Evolutionary conservation across 768 basidiomycete species (phyloP).

Genomic region (Tephrocybe rancida): DNA sequence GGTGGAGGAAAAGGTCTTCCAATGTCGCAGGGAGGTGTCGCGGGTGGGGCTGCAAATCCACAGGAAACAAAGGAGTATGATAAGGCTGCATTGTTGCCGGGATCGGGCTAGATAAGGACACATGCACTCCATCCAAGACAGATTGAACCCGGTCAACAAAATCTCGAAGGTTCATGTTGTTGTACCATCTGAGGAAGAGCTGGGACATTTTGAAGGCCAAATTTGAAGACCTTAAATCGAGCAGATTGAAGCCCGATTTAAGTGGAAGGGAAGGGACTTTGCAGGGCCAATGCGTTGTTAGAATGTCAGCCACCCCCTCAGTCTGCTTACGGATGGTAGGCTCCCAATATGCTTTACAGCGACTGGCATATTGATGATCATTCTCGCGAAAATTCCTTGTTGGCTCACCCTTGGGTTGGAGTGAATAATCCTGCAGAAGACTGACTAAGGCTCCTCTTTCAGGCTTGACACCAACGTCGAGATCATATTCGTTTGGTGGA

Average conservation of each 20-base stretch:
- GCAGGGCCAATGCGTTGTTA: slow-evolving; percentile 24
- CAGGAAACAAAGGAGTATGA: background rate
- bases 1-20: background rate
- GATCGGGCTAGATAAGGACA: background rate
- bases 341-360: slow-evolving; percentile 4
- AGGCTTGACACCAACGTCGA: slow-evolving; percentile 22
- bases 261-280: background rate
- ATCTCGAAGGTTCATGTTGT: slow-evolving; percentile 15
- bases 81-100: background rate
- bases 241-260: background rate
- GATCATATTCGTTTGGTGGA: slow-evolving; percentile 15
- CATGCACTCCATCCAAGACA: slow-evolving; percentile 1
- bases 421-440: background rate
- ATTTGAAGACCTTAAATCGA: background rate
- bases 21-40: background rate
- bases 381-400: slow-evolving; percentile 1
- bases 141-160: slow-evolving; percentile 17
- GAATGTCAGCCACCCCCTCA: slow-evolving; percentile 4
- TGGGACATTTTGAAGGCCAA: background rate
- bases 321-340: background rate
- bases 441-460: slow-evolving; percentile 6
- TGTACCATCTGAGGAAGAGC: slow-evolving; percentile 13
- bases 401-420: background rate
- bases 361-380: background rate
- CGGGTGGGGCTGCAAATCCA: background rate